Percentiles rank a stretch among this genome's conserved stretches.
Conservation (phyloP, 208 protist genomes). For the Leishmania martiniquensis region DNA sequence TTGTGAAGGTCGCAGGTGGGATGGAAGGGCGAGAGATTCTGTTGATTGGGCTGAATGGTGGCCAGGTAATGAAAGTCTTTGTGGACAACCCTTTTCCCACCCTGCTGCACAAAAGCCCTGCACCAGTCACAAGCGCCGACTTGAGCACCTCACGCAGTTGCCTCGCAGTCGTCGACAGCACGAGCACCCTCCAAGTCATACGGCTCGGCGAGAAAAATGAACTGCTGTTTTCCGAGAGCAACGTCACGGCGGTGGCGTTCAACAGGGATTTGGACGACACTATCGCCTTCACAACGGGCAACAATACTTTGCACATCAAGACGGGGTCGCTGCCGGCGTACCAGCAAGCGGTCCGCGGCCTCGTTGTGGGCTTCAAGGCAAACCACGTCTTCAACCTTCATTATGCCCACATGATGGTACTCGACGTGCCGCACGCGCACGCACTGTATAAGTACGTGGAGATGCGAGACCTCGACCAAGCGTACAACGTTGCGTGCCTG, state of each 20-base stretch:
- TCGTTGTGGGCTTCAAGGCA: conserved; percentile 96
- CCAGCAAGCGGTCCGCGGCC: conserved; percentile 92
- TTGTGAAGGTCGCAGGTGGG: conserved; percentile 95
- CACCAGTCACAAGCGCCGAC: conserved; percentile 90
- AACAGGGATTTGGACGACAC: conserved; percentile 96
- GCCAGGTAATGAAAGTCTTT: conserved; percentile 94
- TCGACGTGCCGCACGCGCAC: conserved; percentile 95
- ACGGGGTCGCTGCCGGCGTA: conserved; percentile 92
- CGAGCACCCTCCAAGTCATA: conserved; percentile 89
- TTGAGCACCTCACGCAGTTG: conserved; percentile 85
- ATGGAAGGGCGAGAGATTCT: conserved; percentile 89
- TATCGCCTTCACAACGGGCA: conserved; percentile 92
- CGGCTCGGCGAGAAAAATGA: conserved; percentile 83
- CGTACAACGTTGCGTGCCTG: conserved; percentile 93
- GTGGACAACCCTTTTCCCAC: conserved; percentile 97
- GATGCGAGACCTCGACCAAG: conserved; percentile 85
- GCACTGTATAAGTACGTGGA: conserved; percentile 94
- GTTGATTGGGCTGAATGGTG: conserved; percentile 94
- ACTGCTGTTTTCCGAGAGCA: conserved; percentile 89
- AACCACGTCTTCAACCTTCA: conserved; percentile 95
- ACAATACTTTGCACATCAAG: conserved; percentile 93
- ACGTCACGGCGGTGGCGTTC: conserved; percentile 93
- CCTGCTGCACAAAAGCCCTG: conserved; percentile 83
- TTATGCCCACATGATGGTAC: conserved; percentile 73
- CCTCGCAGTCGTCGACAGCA: conserved; percentile 95